Base-by-base conservation (phyloP, 345 rosid species). In the Salix brachista region DNA sequence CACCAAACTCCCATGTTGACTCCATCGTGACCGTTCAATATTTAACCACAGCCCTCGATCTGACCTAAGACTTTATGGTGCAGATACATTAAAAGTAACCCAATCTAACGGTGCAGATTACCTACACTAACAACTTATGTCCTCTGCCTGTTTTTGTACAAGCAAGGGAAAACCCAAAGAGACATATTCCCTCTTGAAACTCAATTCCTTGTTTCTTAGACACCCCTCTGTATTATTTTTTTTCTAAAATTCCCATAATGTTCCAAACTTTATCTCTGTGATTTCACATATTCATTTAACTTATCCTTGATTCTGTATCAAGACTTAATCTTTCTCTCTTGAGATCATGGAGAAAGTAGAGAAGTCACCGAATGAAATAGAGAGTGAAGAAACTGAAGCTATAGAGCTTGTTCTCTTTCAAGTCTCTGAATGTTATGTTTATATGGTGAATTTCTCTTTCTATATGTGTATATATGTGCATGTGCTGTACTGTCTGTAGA, bases 371-470 rank as follows among this genome's bases (percentile, higher is more conserved):
- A 58, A n/a, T 25, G 62, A 58, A n/a, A 23, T 25, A 26, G 86
- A 79, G 74, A 79, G 41, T 80, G 97, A 89, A 66, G 95, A 87
- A 75, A 74, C 77, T 21, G 96, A 90, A 75, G 84, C 84, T 16
- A 69, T 92, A 46, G 99, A 96, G 88, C 85, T 96, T 70, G 64
- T 90, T 79, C 90, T 91, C 36, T 95, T 90, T 85, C 94, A 91
- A 80, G 96, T 96, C 70, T 83, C 98, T 68, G 98, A 96, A 86
- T 93, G 96, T 82, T 95, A 95, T 78, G 98, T 93, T 79, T 91
- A 93, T 86, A 70, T 90, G 92, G 97, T 93, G 83, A 77, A 81
- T 61, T 23, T 5, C 17, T 72, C 39, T 79, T 17, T 69, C 5
- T 26, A 2, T 23, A n/a, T 68, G 8, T 37, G 13, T 39, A 13